These are phyloP conservation scores for Chenopodium berlandieri DNA, from an alignment of 148 eudicot genomes.

Conservation along the genomic window DNA sequence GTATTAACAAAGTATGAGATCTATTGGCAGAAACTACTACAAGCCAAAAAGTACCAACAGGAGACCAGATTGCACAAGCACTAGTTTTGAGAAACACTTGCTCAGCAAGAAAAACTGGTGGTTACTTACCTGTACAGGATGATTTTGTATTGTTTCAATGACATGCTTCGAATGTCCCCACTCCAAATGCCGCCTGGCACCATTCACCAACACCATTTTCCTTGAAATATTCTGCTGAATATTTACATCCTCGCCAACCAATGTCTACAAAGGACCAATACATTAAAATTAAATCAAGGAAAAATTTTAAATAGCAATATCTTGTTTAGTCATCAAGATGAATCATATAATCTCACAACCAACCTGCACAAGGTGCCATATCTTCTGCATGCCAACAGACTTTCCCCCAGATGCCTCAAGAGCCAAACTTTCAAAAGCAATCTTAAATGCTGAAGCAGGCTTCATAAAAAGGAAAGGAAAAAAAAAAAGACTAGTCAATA, in stretches of 20 bases:
- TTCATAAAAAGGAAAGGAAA: constrained; percentile 16
- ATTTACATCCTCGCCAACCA: constrained; percentile 72
- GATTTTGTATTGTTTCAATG: constrained; percentile 86
- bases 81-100: background rate
- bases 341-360: constrained; percentile 17
- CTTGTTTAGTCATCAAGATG: background rate
- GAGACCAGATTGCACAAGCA: background rate
- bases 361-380: constrained; percentile 94
- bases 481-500: constrained; percentile 10
- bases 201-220: constrained; percentile 77
- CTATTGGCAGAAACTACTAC: background rate
- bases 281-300: constrained; percentile 16
- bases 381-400: constrained; percentile 87
- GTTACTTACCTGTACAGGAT: constrained; percentile 74
- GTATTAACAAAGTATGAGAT: background rate
- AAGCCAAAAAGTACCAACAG: background rate
- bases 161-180: constrained; percentile 90
- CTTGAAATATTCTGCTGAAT: constrained; percentile 54
- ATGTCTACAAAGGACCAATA: constrained; percentile 40
- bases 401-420: constrained; percentile 67
- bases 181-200: constrained; percentile 90
- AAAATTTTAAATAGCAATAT: background rate
- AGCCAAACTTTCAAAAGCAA: constrained; percentile 70
- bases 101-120: background rate
- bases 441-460: constrained; percentile 89